Base-by-base conservation (phyloP, 2,329 filamentous ascomycete species). In the Fusarium nelsonii region DNA sequence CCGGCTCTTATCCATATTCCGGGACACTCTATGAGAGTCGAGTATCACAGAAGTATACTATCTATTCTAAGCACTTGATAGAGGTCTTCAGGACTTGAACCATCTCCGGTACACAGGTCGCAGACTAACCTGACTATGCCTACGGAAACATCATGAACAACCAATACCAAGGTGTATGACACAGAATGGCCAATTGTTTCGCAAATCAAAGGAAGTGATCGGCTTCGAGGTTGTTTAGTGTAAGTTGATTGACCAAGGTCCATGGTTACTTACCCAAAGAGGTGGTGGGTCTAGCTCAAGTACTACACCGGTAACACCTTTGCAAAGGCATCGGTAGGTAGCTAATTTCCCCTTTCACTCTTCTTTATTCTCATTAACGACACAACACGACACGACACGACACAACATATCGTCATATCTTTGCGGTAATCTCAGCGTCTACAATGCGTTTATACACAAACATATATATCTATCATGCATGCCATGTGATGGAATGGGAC, bases 401-500 rank as follows among this genome's bases (percentile, higher is more conserved):
- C 8, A 49, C 18, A 58, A 39, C 18, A 51, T 28, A 20, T 15
- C 51, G 43, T n/a, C 53, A 58, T 30, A 30, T 28, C 14, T 12
- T 28, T 41, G 30, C 26, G 11, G 10, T 18, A 39, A 37, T 34
- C 51, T 15, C 37, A 40, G 46, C n/a, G 14, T 43, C 58, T 64
- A 45, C 43, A 63, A 36, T 33, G 20, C n/a, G n/a, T 57, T 41
- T 53, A 64, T 60, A 40, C 67, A 50, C 41, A 28, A 59, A 33
- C 23, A 23, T 48, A 26, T 68, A 58, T 70, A 60, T 57, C 45
- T 65, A 60, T 65, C 36, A 40, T 63, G 40, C 63, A 41, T 54
- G 44, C 51, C 51, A 26, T 45, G 34, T 28, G 41, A 16, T 18
- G 41, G 32, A 30, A 56, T 32, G 30, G 34, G 23, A 51, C 48